A percentile compares a stretch with the other conserved stretches of the same genome.
These are phyloP conservation scores for Neurospora sp. DNA, from an alignment of 495 filamentous ascomycete species.

Conservation along the genomic window DNA sequence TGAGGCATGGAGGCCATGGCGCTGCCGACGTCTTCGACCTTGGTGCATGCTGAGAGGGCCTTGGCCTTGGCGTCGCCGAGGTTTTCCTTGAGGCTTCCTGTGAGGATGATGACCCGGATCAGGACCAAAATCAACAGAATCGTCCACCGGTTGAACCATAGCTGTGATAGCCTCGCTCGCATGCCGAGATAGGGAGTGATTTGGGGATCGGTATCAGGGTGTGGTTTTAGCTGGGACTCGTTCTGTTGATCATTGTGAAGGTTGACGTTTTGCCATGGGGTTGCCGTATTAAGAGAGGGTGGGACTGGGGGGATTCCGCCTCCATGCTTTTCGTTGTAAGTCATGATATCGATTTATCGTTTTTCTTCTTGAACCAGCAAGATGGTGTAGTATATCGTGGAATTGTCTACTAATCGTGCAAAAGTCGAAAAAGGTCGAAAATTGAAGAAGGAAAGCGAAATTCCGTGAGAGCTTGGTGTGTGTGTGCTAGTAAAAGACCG, in stretches of 20 bases:
- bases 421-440: not conserved
- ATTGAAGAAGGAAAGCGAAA: not conserved
- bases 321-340: conserved; percentile 16
- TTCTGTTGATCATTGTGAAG: not conserved
- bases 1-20: conserved; percentile 96
- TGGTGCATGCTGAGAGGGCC: conserved; percentile 78
- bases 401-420: not conserved
- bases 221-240: not conserved
- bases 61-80: conserved; percentile 65
- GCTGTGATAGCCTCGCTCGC: conserved; percentile 79
- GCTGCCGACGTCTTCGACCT: conserved; percentile 89
- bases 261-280: conserved; percentile 15
- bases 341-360: conserved; percentile 8
- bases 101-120: conserved; percentile 65
- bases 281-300: conserved; percentile 15
- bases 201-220: conserved; percentile 19
- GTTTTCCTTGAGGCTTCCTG: conserved; percentile 57
- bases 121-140: conserved; percentile 79
- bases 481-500: not conserved
- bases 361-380: conserved; percentile 5
- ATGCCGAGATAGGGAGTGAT: conserved; percentile 92
- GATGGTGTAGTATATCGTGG: not conserved
- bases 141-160: conserved; percentile 97
- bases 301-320: conserved; percentile 12
- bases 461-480: not conserved